Evolutionary conservation across 2,329 filamentous ascomycete genomes (phyloP), one percentile per base, ranked within the genome.

Genomic region (Ascosphaera acerosa): DNA sequence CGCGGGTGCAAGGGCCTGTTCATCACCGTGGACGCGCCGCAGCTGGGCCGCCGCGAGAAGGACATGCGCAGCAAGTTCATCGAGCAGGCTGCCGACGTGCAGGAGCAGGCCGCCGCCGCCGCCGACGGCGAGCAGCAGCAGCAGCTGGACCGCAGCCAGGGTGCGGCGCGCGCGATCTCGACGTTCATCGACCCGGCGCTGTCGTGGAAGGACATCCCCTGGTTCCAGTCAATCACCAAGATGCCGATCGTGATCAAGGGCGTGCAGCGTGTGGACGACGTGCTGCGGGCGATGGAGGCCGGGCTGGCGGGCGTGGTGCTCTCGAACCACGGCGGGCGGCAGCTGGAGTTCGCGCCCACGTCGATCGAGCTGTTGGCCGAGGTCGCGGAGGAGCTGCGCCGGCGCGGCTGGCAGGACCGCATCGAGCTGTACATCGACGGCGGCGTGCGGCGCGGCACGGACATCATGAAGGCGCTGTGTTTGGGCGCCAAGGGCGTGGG

Each of bases 231-330:
- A 42, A 77, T 94, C 47, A 97, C 87, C 18, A 70, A 70, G 38
- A 90, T 94, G 73, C 87, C 87, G 33, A 89, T 97, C 46, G 66
- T 94, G 32, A 67, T 97, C 40, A 97, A 97, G 64, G 87, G 87
- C 34, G 76, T 97, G 7, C 87, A 97, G 59, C 70, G 84, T 15
- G 81, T 91, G 32, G 87, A 97, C 49, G 87, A 97, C 48, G 87
- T 91, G 3, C 62, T 94, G 38, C 68, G 70, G 35, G 87, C 87
- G n/a, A 64, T 76, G 40, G 77, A 89, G 36, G 61, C 59, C 12
- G 78, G 80, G 33, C 72, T 87, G 28, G 71, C 90, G 43, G 87
- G 78, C 30, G 80, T 94, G 14, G 84, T 94, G 4, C 64, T 97
- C 7, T 90, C 77, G 31, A 97, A 97, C 57, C 87, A 97, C 55